Base-by-base conservation (phyloP, 352 stramenopile genomes). In the Globisporangium nagaii region DNA sequence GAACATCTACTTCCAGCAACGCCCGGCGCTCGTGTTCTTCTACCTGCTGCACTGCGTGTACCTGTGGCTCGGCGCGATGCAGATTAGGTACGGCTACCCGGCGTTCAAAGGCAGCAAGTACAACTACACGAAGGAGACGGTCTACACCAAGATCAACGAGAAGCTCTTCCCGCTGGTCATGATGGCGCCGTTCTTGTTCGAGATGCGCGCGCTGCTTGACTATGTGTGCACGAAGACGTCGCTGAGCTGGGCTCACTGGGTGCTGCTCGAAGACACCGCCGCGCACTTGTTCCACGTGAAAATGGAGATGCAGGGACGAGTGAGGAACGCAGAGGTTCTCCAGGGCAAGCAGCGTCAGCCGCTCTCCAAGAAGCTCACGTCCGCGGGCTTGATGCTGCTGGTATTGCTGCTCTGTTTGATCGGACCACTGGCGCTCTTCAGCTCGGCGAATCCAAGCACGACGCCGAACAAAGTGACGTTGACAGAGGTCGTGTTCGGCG, bases 191-290 rank as follows among this genome's bases (percentile, higher is more conserved):
- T 95, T 95, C 53, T 57, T 93, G n/a, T 95, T 95, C 55, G 85
- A 95, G 39, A 90, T 93, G 79, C 85, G 85, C 3, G 79, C 85
- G 9, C 55, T 95, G 28, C 67, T 95, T 3, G 85, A 95, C 53
- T 95, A 93, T 52, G 71, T 93, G 35, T 95, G 85, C 63, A 93
- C 81, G 1, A 93, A 82, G 42, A 95, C 85, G 4, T 91, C 85
- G 27, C 58, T 95, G 24, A 85, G 74, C 36, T 87, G 80, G 79
- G 52, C 74, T 15, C 81, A 93, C 56, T 95, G 85, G 85, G 63
- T 95, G 4, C 56, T 91, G 20, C 66, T 95, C 7, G 85, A 95
- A 75, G 85, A 91, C 48, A 91, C 78, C 1, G 85, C 79, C 0
- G 81, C 85, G 2, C 85, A 95, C 40, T 36, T 95, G 6, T 93